Conservation (phyloP, 345 rosid genomes). For the Gossypium australe region DNA sequence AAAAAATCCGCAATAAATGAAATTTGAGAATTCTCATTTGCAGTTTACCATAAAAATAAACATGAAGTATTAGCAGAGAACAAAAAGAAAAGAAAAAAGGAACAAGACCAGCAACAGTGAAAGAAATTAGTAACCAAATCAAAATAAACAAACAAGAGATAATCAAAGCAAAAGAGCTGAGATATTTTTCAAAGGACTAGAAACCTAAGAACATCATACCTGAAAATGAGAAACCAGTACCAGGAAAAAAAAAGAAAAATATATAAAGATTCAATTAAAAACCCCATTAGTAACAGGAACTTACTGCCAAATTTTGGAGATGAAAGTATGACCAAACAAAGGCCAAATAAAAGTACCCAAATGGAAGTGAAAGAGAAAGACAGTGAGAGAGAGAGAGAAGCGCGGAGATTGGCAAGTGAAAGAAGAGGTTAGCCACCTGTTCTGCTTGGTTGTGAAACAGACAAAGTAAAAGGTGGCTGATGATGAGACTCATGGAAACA, state of each 20-base stretch:
- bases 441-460: conserved; percentile 47
- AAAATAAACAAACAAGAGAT: neutral
- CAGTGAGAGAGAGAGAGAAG: conserved; percentile 11
- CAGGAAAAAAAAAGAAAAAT: neutral
- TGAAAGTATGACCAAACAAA: conserved; percentile 25
- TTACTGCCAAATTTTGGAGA: conserved; percentile 29
- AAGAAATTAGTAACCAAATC: neutral
- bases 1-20: neutral
- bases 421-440: conserved; percentile 27
- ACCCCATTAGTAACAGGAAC: conserved; percentile 10
- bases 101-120: neutral
- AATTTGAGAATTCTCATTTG: neutral
- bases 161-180: neutral
- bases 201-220: neutral
- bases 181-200: neutral
- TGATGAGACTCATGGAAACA: conserved; percentile 8
- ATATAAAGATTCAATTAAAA: neutral
- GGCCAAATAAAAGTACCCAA: conserved; percentile 22
- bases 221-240: conserved; percentile 5
- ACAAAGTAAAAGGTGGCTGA: conserved; percentile 60
- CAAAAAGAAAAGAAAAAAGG: neutral
- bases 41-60: neutral
- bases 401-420: conserved; percentile 22
- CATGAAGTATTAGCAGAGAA: neutral
- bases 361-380: conserved; percentile 8